Conservation (phyloP, 495 filamentous ascomycete genomes). For the Lepraria neglecta region DNA sequence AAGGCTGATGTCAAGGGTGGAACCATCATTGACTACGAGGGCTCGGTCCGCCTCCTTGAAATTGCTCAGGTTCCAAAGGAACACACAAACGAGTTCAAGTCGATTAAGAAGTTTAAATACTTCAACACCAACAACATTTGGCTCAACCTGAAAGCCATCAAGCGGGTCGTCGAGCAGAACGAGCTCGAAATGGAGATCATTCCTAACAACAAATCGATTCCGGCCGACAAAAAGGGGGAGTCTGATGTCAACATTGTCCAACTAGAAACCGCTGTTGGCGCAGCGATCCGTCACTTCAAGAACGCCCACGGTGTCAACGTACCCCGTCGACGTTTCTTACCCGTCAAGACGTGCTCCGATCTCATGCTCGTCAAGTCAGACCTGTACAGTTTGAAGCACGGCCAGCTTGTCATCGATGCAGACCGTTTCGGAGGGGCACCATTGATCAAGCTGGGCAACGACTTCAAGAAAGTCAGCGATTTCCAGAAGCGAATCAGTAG, state of each 20-base stretch:
- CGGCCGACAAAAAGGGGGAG: constrained; percentile 99
- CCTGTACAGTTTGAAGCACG: constrained; percentile 99
- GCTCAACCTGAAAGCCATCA: constrained; percentile 96
- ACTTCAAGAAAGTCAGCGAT: constrained; percentile 99
- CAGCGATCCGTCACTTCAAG: constrained; percentile 96
- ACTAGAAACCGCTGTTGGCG: constrained; percentile 96
- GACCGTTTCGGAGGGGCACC: constrained; percentile 97
- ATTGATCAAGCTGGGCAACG: constrained; percentile 94
- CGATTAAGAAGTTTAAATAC: constrained; percentile 99
- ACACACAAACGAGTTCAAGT: constrained; percentile 99
- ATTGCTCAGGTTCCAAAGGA: constrained; percentile 99
- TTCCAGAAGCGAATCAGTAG: constrained; percentile 96
- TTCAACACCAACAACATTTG: constrained; percentile 99
- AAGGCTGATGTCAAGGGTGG: constrained; percentile 99
- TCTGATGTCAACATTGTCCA: constrained; percentile 95
- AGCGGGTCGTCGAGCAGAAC: constrained; percentile 97
- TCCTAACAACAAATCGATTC: constrained; percentile 96
- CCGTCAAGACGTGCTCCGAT: constrained; percentile 99
- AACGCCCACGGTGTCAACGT: constrained; percentile 99
- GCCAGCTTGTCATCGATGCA: constrained; percentile 91
- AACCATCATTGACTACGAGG: constrained; percentile 99
- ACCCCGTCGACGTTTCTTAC: constrained; percentile 93
- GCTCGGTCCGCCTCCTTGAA: constrained; percentile 90
- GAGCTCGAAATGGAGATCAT: constrained; percentile 99
- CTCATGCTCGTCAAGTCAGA: constrained; percentile 99